Conservation (phyloP, 2,329 filamentous ascomycete genomes). For the Pezicula neosporulosa region DNA sequence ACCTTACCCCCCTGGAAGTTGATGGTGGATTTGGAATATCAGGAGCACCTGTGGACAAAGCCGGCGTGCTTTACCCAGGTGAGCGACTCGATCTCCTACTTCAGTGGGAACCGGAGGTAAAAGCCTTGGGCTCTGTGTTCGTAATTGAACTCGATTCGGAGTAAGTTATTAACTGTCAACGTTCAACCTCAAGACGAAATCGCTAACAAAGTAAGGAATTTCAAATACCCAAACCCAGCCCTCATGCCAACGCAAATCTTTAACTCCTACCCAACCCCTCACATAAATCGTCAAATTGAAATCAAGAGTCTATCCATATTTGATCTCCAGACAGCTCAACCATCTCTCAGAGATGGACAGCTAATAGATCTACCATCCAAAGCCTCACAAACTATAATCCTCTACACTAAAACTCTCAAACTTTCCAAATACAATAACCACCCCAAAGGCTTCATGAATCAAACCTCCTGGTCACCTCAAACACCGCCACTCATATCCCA, state of each 20-base stretch:
- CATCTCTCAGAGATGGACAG: neutral
- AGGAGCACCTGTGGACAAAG: slow-evolving; percentile 22
- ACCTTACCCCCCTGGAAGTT: slow-evolving; percentile 18
- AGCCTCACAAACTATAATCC: slow-evolving; percentile 36
- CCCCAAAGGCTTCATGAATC: slow-evolving; percentile 44
- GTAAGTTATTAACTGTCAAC: slow-evolving; percentile 18
- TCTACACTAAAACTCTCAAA: slow-evolving; percentile 44
- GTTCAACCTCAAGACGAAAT: neutral
- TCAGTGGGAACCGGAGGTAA: neutral
- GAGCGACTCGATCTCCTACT: slow-evolving; percentile 36
- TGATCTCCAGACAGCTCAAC: neutral
- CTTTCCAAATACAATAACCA: slow-evolving; percentile 37
- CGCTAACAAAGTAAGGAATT: slow-evolving; percentile 26
- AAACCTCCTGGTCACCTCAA: slow-evolving; percentile 40
- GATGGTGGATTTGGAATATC: slow-evolving; percentile 34
- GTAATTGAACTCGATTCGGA: slow-evolving; percentile 30
- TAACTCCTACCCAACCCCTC: slow-evolving; percentile 15
- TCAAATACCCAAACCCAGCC: slow-evolving; percentile 41
- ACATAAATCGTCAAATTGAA: neutral
- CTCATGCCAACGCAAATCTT: slow-evolving; percentile 35
- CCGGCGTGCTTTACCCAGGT: slow-evolving; percentile 35
- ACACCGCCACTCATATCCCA: slow-evolving; percentile 31
- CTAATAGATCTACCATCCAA: slow-evolving; percentile 17
- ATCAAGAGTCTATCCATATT: neutral
- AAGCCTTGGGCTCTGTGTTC: slow-evolving; percentile 2